Base-by-base conservation (phyloP, 805 yeast genomes). In the Saccharomycopsis microspora region DNA sequence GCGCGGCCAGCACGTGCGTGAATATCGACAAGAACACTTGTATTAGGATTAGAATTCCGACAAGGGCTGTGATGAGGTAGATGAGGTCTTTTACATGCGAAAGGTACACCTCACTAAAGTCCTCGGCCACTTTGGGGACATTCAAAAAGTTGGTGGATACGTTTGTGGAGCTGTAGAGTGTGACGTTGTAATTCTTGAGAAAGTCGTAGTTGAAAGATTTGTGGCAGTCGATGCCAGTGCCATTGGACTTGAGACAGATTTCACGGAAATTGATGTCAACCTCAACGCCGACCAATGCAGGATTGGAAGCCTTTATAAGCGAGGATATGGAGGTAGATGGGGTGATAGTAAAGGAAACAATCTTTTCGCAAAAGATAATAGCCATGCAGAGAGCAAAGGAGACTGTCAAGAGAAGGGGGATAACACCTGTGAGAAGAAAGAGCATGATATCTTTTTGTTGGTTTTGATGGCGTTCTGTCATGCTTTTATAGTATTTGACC, bases 271-370 rank as follows among this genome's bases (percentile, higher is more conserved):
- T 44, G 34, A 50, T 19, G 19, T 39, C 44, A 29, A 50, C 45
- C 3, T 39, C 19, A 9, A 41, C 3, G 46, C 60, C 64, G 29
- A 77, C 84, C 7, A 59, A 81, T 40, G 58, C 58, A 28, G 68
- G 71, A n/a, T 80, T 70, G 54, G 65, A 77, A 45, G 62, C 65
- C 28, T 34, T 31, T 28, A 50, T 50, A 42, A 50, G 32, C 1
- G 28, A 32, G 41, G 46, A 50, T 10, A 50, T 50, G 3, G 47
- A 32, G 10, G 48, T 45, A 38, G 39, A 29, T 27, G 31, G 32
- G 39, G 41, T 43, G 33, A 50, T 46, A 8, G 29, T 27, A 8
- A 50, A 19, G 27, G 41, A 31, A 5, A 50, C 10, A 28, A 50
- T 46, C 27, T 37, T 44, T 30, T 31, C n/a, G 34, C 11, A 40